These are phyloP conservation scores for Sporothrix globosa DNA, from an alignment of 2,329 filamentous ascomycete genomes.

Conservation along the genomic window DNA sequence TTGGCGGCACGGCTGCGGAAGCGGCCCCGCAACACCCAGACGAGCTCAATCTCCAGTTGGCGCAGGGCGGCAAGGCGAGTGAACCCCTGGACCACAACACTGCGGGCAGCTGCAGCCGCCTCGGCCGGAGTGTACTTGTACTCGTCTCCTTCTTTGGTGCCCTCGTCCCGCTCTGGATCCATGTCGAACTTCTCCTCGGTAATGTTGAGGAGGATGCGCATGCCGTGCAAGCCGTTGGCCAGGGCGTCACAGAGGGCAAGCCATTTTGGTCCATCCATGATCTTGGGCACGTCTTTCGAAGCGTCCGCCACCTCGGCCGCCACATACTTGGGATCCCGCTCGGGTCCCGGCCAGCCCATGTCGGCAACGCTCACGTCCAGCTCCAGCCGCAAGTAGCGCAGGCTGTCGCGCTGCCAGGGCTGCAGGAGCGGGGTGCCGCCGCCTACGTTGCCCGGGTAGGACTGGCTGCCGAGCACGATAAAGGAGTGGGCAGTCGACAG, in stretches of 20 bases:
- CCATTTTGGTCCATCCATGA: conserved; percentile 42
- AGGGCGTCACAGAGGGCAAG: conserved; percentile 45
- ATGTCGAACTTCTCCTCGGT: conserved; percentile 32
- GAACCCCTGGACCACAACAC: conserved; percentile 42
- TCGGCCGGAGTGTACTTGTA: conserved; percentile 16
- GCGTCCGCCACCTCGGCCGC: not conserved
- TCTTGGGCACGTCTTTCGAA: not conserved
- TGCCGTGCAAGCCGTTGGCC: conserved; percentile 45
- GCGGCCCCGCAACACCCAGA: conserved; percentile 21
- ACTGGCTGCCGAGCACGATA: conserved; percentile 15
- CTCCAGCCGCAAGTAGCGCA: conserved; percentile 50
- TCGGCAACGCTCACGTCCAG: conserved; percentile 50
- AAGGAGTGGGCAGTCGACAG: conserved; percentile 49
- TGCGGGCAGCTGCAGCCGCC: conserved; percentile 33
- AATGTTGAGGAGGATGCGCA: conserved; percentile 47
- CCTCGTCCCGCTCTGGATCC: not conserved
- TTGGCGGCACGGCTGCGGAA: conserved; percentile 10
- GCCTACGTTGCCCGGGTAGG: not conserved
- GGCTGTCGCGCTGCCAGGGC: conserved; percentile 49
- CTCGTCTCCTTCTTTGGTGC: not conserved
- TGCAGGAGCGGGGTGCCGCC: conserved; percentile 37
- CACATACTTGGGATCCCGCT: not conserved
- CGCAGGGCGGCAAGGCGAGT: conserved; percentile 42
- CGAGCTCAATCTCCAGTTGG: conserved; percentile 48
- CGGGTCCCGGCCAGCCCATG: conserved; percentile 36